Percentiles rank a stretch among this genome's conserved stretches.
Evolutionary conservation across 2,329 filamentous ascomycete species (phyloP).

Genomic region (Xylaria sp.): DNA sequence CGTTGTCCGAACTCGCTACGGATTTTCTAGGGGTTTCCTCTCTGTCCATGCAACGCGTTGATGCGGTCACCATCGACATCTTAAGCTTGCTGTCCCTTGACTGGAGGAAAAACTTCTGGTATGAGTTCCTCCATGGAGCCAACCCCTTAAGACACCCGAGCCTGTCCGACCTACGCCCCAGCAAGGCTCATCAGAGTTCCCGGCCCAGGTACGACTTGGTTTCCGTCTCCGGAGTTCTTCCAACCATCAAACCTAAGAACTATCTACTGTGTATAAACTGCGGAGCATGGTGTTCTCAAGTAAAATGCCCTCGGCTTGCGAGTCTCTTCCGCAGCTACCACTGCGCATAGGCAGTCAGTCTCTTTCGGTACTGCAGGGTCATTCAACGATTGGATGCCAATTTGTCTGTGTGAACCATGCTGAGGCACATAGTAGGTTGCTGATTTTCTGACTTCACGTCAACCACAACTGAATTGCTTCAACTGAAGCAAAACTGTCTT

Average conservation of each 20-base stretch:
- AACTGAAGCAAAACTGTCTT: neutral
- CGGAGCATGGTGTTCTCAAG: neutral
- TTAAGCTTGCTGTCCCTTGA: constrained; percentile 10
- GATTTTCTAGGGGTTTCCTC: constrained; percentile 4
- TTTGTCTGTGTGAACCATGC: neutral
- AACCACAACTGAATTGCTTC: neutral
- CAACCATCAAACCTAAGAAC: neutral
- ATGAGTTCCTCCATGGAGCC: constrained; percentile 19
- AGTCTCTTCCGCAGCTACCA: neutral
- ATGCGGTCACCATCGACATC: no score
- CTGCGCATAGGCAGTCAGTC: neutral
- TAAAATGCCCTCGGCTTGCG: neutral
- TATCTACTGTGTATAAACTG: neutral
- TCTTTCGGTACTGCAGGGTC: neutral
- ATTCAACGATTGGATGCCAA: neutral
- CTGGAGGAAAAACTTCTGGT: constrained; percentile 27
- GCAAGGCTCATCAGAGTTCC: neutral
- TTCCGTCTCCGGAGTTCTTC: neutral
- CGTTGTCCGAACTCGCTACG: constrained; percentile 19
- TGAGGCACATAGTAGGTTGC: neutral
- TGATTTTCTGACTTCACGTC: neutral
- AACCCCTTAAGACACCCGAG: neutral
- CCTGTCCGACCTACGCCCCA: constrained; percentile 4
- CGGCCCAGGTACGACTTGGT: no score
- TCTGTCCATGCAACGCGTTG: constrained; percentile 11